Evolutionary conservation across 108 stramenopile genomes (phyloP).

Genomic region (Parmales sp.): DNA sequence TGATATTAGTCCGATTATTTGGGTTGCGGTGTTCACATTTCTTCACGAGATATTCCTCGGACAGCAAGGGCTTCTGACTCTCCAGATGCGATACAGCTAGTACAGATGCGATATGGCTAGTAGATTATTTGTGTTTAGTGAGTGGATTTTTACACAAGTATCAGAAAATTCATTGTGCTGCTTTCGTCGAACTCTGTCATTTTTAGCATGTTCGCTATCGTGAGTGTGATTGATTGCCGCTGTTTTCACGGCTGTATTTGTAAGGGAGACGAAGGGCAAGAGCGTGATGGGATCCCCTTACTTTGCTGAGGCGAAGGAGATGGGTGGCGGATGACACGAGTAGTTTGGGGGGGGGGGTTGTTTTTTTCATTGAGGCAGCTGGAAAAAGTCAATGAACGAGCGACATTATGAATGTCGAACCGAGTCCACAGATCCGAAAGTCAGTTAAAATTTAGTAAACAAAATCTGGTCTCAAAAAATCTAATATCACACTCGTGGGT

Average conservation of each 20-base stretch:
- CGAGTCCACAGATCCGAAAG: constrained; percentile 13
- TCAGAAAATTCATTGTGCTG: constrained; percentile 7
- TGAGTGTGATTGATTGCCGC: constrained; percentile 12
- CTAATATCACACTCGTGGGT: no score
- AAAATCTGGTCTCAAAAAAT: no score
- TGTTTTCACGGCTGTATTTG: constrained; percentile 13
- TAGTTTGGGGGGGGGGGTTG: constrained; percentile 11
- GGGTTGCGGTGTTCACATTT: constrained; percentile 84
- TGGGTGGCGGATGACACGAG: constrained; percentile 13
- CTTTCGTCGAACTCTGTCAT: constrained; percentile 10
- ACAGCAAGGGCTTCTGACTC: constrained; percentile 86
- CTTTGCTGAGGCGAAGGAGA: constrained; percentile 14
- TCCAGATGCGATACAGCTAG: constrained; percentile 84
- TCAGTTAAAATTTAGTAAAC: constrained; percentile 9
- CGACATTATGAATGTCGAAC: constrained; percentile 2
- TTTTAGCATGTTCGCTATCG: constrained; percentile 13
- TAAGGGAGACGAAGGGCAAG: constrained; percentile 13
- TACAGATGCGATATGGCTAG: no score
- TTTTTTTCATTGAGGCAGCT: constrained; percentile 8
- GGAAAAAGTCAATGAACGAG: constrained; percentile 11
- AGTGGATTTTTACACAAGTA: no score
- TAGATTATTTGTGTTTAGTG: no score
- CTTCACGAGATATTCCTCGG: constrained; percentile 85
- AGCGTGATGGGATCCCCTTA: constrained; percentile 15
- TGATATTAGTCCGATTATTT: constrained; percentile 92